Evolutionary conservation across 768 basidiomycete genomes (phyloP), one percentile per base, ranked within the genome.

Genomic region (Tephrocybe sp.): DNA sequence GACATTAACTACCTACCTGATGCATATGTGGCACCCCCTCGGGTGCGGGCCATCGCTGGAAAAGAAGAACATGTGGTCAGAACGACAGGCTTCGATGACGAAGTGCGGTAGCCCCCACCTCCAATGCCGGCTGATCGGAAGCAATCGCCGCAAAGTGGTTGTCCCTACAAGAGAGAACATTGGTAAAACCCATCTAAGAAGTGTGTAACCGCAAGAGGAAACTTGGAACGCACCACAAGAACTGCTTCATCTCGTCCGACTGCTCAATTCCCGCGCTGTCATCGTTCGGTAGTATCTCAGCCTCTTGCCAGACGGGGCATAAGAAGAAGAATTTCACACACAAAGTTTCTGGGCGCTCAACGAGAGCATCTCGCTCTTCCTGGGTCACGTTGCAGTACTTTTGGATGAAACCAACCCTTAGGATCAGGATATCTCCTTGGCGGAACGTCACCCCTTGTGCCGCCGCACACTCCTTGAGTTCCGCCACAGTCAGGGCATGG

Each of bases 141-240:
- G 84, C 85, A 24, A 85, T 61, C 4, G 85, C 84, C 0, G 85
- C 79, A 62, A 88, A 88, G 61, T 87, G 86, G 63, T 86, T 86
- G 64, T 88, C 75, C 85, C 85, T 85, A 53, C 38, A 36, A 6
- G 40, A n/a, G 8, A 23, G 21, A n/a, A 39, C 23, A 18, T 37
- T 15, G 5, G 36, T 42, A 42, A 51, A 18, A 7, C n/a, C 25
- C 30, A 42, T 37, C 33, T 21, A 17, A 10, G 17, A 44, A 36
- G 17, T 17, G 25, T 17, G 24, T 14, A 34, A 36, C 38, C 32
- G 50, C 39, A 48, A 54, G 41, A 52, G 34, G 47, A 7, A 48
- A 44, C 11, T 42, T 11, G n/a, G 25, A 4, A 62, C 71, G 14
- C 60, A 84, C 85, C 86, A 88, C n/a, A 86, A 65, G 68, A 86